phyloP scores from a whole-genome alignment of 768 basidiomycete species.

The Trametes punicea region DNA sequence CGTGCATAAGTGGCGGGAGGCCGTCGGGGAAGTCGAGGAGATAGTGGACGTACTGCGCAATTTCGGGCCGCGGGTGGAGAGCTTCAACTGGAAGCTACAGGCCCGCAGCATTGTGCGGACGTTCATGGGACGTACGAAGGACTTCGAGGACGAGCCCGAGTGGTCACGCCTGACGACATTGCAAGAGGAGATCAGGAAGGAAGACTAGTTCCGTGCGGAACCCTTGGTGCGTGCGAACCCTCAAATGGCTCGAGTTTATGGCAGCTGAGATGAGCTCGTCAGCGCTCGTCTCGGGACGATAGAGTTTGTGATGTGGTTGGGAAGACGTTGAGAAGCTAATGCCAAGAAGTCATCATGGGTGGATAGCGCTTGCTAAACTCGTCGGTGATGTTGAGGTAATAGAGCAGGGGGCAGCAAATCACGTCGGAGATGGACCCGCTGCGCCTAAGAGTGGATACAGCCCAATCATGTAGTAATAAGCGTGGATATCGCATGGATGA shows the following conservation, averaged over 20 bases:
- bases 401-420: neutral
- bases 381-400: conserved; percentile 9
- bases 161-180: conserved; percentile 67
- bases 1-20: conserved; percentile 67
- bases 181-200: conserved; percentile 48
- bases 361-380: conserved; percentile 13
- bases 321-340: conserved; percentile 8
- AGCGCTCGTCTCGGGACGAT: conserved; percentile 3
- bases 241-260: neutral
- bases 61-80: conserved; percentile 67
- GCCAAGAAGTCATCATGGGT: conserved; percentile 3
- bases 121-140: conserved; percentile 83
- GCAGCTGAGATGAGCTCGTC: conserved; percentile 24
- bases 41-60: conserved; percentile 80
- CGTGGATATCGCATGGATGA: conserved; percentile 16
- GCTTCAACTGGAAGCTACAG: conserved; percentile 79
- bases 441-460: conserved; percentile 16
- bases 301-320: conserved; percentile 18
- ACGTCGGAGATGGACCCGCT: neutral
- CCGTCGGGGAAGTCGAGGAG: conserved; percentile 75
- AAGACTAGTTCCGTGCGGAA: conserved; percentile 18
- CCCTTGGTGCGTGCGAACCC: conserved; percentile 7
- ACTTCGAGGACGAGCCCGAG: conserved; percentile 86
- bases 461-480: conserved; percentile 22
- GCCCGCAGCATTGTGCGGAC: conserved; percentile 83